Percentiles rank a stretch among this genome's conserved stretches.
Evolutionary conservation across 1,139 yeast genomes (phyloP).

Genomic region (Arxiozyma heterogenica): DNA sequence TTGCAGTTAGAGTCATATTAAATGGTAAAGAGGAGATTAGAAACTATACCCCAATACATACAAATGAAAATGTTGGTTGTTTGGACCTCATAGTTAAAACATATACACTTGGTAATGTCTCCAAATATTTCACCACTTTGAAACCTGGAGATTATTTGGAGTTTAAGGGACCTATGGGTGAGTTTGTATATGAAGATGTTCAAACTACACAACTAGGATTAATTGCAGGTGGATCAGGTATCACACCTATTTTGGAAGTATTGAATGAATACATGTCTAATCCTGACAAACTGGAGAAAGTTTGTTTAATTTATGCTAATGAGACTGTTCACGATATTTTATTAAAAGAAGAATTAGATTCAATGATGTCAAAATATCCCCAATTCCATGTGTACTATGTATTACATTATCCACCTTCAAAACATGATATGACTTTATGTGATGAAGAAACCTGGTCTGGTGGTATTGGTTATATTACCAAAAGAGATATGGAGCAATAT

Average conservation of each 20-base stretch:
- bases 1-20: constrained; percentile 44
- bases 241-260: constrained; percentile 90
- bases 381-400: constrained; percentile 62
- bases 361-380: constrained; percentile 52
- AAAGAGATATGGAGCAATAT: constrained; percentile 58
- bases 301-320: constrained; percentile 55
- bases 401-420: constrained; percentile 50
- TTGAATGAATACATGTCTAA: constrained; percentile 68
- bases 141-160: constrained; percentile 56
- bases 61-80: constrained; percentile 57
- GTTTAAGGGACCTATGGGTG: constrained; percentile 71
- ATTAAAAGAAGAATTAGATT: constrained; percentile 70
- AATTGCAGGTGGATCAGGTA: constrained; percentile 88
- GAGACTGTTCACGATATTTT: constrained; percentile 71
- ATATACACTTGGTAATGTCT: constrained; percentile 57
- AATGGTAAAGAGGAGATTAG: constrained; percentile 54
- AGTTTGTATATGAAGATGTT: constrained; percentile 44
- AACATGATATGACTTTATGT: background rate
- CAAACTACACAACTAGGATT: constrained; percentile 47
- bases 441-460: constrained; percentile 52
- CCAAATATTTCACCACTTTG: constrained; percentile 52
- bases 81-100: constrained; percentile 69
- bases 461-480: constrained; percentile 70
- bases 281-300: constrained; percentile 14
- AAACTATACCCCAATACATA: constrained; percentile 66